Evolutionary conservation across 352 stramenopile species (phyloP), one percentile per base, ranked within the genome.

Genomic region (Phytophthora constricta): DNA sequence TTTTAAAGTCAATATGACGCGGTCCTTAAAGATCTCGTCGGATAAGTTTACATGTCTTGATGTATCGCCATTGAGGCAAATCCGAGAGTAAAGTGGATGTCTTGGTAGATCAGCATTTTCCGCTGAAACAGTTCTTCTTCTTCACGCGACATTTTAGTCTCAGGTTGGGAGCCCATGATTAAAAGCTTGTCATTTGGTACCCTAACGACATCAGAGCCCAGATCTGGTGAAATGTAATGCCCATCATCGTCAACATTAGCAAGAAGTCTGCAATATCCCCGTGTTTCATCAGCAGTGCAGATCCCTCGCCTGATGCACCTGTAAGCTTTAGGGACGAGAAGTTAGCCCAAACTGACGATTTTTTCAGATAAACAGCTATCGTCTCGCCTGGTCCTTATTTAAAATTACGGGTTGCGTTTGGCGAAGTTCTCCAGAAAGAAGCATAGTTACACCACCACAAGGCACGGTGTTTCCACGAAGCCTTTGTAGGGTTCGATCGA

Each of bases 391-490:
- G 25, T 11, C 27, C 34, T 25, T 42, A 1, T 41, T 11, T 33
- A 22, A 37, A 0, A 80, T 49, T 3, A 78, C 55, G n/a, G 66
- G 62, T 8, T 74, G 33, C n/a, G 55, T 39, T 76, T 67, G 5
- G 65, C 19, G 25, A 76, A 76, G 57, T 82, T 60, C n/a, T 56
- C 54, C 8, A 51, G 53, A 2, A 77, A 50, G 0, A 70, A 28
- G 19, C 79, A n/a, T 20, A 8, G 50, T 43, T 39, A 77, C 72
- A 1, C 69, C 66, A 16, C 70, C 66, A 43, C 78, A 79, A 16
- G 61, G 50, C 48, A 62, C 23, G 0, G 50, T 20, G 1, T 41
- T 51, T 10, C 55, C 47, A 20, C 58, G 63, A 7, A 68, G 22
- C 13, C 61, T 57, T 13, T 46, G 27, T 13, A 82, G 34, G 25